Conservation (phyloP, 768 basidiomycete genomes). For the Tricholoma sp. region DNA sequence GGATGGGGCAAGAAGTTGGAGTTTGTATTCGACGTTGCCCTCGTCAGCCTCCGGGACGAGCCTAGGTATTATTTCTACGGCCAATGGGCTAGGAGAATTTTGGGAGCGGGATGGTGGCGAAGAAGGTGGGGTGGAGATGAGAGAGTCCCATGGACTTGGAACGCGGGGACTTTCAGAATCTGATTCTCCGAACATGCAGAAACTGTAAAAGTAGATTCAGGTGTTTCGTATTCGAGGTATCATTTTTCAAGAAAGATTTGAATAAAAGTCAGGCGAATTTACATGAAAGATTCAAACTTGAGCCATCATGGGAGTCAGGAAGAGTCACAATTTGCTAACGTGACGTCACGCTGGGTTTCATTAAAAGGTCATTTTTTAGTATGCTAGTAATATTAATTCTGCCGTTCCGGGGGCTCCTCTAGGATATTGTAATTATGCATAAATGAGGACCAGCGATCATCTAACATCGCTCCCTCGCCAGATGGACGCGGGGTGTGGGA, state of each 20-base stretch:
- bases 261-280: background rate
- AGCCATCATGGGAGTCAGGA: background rate
- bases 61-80: constrained; percentile 44
- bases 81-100: constrained; percentile 27
- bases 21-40: constrained; percentile 93
- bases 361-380: too few species aligned
- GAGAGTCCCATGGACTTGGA: constrained; percentile 77
- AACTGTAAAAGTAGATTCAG: background rate
- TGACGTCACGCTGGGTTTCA: too few species aligned
- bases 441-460: constrained; percentile 36
- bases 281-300: background rate
- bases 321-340: too few species aligned
- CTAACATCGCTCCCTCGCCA: constrained; percentile 21
- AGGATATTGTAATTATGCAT: constrained; percentile 29
- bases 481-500: constrained; percentile 1
- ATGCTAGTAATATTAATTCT: background rate
- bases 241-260: constrained; percentile 14
- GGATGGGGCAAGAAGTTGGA: constrained; percentile 78
- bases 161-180: constrained; percentile 77
- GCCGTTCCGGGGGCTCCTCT: constrained; percentile 3
- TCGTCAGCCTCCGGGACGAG: constrained; percentile 76
- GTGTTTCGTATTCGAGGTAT: constrained; percentile 24
- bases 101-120: constrained; percentile 25
- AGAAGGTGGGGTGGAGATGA: constrained; percentile 53
- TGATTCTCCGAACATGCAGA: constrained; percentile 73